Percentiles rank a stretch among this genome's conserved stretches.
phyloP scores from a whole-genome alignment of 148 eudicot species.

The Rhododendron molle region DNA sequence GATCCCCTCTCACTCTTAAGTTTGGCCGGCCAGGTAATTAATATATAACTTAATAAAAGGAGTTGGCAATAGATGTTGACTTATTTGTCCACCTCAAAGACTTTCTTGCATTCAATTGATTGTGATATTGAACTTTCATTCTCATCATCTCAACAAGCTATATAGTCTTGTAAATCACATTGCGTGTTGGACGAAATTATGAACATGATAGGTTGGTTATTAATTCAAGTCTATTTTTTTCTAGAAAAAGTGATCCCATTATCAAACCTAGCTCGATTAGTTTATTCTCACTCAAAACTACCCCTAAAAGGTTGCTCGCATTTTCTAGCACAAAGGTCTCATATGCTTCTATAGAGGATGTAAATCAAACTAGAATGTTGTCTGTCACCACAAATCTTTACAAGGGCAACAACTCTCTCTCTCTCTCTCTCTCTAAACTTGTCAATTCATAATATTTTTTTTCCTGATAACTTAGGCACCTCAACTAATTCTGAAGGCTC shows the following conservation, averaged over 20 bases:
- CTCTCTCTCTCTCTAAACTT: neutral
- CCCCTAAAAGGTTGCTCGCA: neutral
- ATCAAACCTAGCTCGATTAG: neutral
- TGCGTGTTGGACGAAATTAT: neutral
- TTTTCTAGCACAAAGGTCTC: neutral
- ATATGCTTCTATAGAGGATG: neutral
- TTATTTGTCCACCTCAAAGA: conserved; percentile 4
- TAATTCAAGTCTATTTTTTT: neutral
- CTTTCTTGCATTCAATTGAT: neutral
- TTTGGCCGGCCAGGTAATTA: neutral
- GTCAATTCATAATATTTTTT: too few relatives aligned
- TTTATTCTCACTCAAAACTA: neutral
- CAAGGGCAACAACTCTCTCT: neutral
- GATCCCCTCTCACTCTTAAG: neutral
- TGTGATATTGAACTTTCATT: neutral
- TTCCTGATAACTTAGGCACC: too few relatives aligned
- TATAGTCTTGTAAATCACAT: neutral
- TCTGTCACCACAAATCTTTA: neutral
- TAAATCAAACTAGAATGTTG: neutral
- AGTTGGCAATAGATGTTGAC: conserved; percentile 7
- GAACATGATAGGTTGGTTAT: neutral
- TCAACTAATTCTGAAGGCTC: neutral
- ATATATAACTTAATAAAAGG: neutral
- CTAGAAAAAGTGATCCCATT: neutral
- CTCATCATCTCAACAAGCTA: neutral